Conservation (phyloP, 2,329 filamentous ascomycete species). For the Alternaria dauci region DNA sequence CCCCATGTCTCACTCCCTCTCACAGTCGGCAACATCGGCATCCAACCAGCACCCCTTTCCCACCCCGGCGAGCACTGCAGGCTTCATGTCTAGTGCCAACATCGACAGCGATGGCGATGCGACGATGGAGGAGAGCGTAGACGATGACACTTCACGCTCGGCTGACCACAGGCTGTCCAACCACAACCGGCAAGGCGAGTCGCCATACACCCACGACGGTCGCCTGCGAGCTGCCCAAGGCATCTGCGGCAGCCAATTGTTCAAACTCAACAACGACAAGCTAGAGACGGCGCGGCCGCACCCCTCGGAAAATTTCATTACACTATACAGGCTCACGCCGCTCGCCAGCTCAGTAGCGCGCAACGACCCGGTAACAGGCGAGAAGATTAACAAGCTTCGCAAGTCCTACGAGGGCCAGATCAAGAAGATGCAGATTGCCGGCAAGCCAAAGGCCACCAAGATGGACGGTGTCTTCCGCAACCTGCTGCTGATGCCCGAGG, state of each 20-base stretch:
- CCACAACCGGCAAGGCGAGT: slow-evolving; percentile 56
- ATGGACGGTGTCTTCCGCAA: slow-evolving; percentile 48
- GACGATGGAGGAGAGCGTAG: slow-evolving; percentile 51
- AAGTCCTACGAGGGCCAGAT: slow-evolving; percentile 65
- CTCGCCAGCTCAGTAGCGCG: slow-evolving; percentile 67
- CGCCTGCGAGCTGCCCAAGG: slow-evolving; percentile 42
- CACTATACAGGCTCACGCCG: slow-evolving; percentile 64
- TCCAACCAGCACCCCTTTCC: slow-evolving; percentile 44
- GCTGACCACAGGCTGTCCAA: slow-evolving; percentile 54
- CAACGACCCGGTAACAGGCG: slow-evolving; percentile 67
- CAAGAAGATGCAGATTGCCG: slow-evolving; percentile 58
- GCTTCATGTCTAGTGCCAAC: slow-evolving; percentile 41
- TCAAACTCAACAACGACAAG: slow-evolving; percentile 48
- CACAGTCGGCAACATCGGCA: slow-evolving; percentile 45
- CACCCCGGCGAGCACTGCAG: slow-evolving; percentile 52
- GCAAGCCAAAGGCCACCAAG: slow-evolving; percentile 58
- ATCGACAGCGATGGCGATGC: slow-evolving; percentile 55
- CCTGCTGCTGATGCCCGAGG: slow-evolving; percentile 51
- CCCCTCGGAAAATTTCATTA: slow-evolving; percentile 65
- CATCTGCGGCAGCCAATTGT: slow-evolving; percentile 44
- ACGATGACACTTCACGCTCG: slow-evolving; percentile 39
- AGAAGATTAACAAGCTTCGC: slow-evolving; percentile 70
- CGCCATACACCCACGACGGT: slow-evolving; percentile 35
- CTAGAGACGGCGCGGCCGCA: slow-evolving; percentile 62
- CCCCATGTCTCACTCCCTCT: slow-evolving; percentile 46